Conservation (phyloP, 371 early-diverging fungal species). For the Mucor piriformis region DNA sequence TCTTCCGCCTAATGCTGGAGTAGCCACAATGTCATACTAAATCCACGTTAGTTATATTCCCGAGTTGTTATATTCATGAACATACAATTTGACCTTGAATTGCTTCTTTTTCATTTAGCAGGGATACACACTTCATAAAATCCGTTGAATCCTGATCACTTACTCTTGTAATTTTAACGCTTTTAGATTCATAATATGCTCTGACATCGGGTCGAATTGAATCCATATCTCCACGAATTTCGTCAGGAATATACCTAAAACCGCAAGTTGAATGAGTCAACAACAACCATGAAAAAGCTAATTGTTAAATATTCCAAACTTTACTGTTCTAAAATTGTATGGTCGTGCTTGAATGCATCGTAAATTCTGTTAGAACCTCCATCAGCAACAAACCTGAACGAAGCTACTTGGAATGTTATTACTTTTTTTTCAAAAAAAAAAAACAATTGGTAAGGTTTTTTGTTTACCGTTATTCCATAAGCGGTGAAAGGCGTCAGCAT, state of each 20-base stretch:
- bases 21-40: slow-evolving; percentile 69
- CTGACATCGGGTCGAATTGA: slow-evolving; percentile 72
- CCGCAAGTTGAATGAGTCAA: neutral
- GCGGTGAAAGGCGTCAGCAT: slow-evolving; percentile 28
- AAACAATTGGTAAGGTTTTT: neutral
- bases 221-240: slow-evolving; percentile 87
- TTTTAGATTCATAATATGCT: slow-evolving; percentile 64
- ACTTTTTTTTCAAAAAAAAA: neutral
- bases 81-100: slow-evolving; percentile 25
- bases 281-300: neutral
- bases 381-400: slow-evolving; percentile 79
- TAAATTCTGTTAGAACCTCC: slow-evolving; percentile 90
- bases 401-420: slow-evolving; percentile 45
- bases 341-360: slow-evolving; percentile 59
- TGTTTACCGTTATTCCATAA: slow-evolving; percentile 44
- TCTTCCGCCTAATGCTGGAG: slow-evolving; percentile 87
- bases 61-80: neutral
- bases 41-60: neutral
- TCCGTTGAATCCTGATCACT: slow-evolving; percentile 80
- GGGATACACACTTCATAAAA: slow-evolving; percentile 79
- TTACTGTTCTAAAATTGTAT: slow-evolving; percentile 47
- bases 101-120: slow-evolving; percentile 40
- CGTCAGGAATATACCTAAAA: slow-evolving; percentile 76
- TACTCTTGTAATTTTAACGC: slow-evolving; percentile 53
- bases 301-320: neutral